Base-by-base conservation (phyloP, 768 basidiomycete genomes). In the Suillus placidus region DNA sequence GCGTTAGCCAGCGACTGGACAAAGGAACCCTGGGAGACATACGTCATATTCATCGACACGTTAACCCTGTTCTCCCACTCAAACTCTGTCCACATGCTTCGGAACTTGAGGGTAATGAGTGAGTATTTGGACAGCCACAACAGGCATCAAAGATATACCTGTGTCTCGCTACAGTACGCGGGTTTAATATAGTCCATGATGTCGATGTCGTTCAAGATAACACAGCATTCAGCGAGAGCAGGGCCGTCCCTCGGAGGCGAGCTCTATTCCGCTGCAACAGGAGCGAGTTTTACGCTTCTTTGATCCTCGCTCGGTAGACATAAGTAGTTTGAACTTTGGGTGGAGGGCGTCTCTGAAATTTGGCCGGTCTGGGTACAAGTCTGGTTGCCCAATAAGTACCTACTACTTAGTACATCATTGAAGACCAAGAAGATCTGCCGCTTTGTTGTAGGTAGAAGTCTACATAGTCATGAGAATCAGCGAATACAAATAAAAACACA, bases 181-280 rank as follows among this genome's bases (percentile, higher is more conserved):
- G 95, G 94, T 78, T 95, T 94, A 81, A 97, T 97, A 80, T 96
- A 49, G 47, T 49, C 47, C 47, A 49, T 49, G 69, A 99, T 97
- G 77, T 99, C 97, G 69, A 98, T 93, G 79, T 99, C 96, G 74
- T 93, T 97, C 75, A 98, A 77, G 61, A 99, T 96, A 45, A 99
- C 96, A 73, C 92, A 95, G 23, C 90, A 88, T 73, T 97, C 96
- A 0, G 89, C 84, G 73, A 96, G 87, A 49, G 89, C 92, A 0
- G 91, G 89, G 12, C 92, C 93, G 73, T 97, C 95, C 92, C 26
- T 26, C n/a, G n/a, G 26, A 26, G 26, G 26, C 26, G 26, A 26
- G 26, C 26, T 26, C 26, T 26, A 26, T 26, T 2, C 26, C 26
- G 26, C 26, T 26, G 26, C 26, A 26, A 26, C 26, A 1, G 26